Evolutionary conservation across 2,329 filamentous ascomycete species (phyloP).

Genomic region (Fusarium armeniacum): DNA sequence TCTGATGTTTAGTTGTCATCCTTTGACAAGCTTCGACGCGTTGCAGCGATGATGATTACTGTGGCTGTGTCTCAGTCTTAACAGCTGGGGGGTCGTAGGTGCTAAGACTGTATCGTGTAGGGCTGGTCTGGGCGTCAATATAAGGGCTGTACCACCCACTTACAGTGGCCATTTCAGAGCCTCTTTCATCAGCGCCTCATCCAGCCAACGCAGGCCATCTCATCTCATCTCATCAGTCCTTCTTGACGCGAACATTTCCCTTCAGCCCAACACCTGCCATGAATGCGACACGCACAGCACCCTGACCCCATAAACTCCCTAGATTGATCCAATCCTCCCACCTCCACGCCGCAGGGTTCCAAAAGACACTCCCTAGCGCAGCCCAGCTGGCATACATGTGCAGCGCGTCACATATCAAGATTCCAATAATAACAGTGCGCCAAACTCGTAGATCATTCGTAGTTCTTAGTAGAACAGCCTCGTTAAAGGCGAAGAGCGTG

Average conservation of each 20-base stretch:
- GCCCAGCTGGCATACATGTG: slow-evolving; percentile 36
- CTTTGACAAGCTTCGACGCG: no score
- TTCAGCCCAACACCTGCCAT: slow-evolving; percentile 28
- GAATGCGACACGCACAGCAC: slow-evolving; percentile 32
- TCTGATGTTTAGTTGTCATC: no score
- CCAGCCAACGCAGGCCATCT: neutral
- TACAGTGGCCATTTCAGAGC: neutral
- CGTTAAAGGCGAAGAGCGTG: slow-evolving; percentile 39
- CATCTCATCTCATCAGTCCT: neutral
- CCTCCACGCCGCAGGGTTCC: slow-evolving; percentile 27
- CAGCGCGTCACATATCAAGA: slow-evolving; percentile 34
- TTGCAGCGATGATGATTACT: neutral
- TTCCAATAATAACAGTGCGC: slow-evolving; percentile 21
- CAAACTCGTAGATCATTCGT: slow-evolving; percentile 33
- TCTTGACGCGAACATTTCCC: neutral
- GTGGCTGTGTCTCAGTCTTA: no score
- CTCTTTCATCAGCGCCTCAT: neutral
- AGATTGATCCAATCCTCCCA: slow-evolving; percentile 42
- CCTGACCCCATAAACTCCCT: slow-evolving; percentile 38
- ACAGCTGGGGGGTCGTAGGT: neutral
- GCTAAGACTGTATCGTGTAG: neutral
- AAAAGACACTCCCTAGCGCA: slow-evolving; percentile 30
- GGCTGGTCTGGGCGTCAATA: neutral
- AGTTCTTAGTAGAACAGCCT: slow-evolving; percentile 26
- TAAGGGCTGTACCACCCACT: neutral